Conservation (phyloP, 495 filamentous ascomycete genomes). For the Xeromyces bisporus region DNA sequence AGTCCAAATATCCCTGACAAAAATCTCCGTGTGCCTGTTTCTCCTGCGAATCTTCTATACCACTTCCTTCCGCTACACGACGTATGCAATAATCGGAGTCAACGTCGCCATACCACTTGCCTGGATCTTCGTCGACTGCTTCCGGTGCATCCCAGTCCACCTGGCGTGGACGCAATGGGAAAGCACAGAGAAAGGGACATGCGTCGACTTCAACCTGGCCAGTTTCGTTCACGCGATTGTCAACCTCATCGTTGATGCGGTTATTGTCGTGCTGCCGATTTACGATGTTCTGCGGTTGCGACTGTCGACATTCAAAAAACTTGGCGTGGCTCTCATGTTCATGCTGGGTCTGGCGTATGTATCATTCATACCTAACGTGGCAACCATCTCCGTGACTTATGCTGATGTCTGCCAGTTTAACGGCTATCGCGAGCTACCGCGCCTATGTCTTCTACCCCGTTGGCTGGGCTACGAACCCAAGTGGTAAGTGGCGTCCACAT, state of each 20-base stretch:
- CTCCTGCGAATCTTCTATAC: constrained; percentile 24
- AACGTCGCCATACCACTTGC: constrained; percentile 17
- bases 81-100: constrained; percentile 16
- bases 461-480: too few species aligned
- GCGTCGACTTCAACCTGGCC: constrained; percentile 13
- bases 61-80: constrained; percentile 13
- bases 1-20: constrained; percentile 24
- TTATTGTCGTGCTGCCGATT: constrained; percentile 15
- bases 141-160: constrained; percentile 18
- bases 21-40: constrained; percentile 35
- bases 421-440: too few species aligned
- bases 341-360: too few species aligned
- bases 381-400: too few species aligned
- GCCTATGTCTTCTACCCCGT: too few species aligned
- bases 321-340: too few species aligned
- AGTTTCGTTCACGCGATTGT: constrained; percentile 14
- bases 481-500: too few species aligned
- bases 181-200: constrained; percentile 9
- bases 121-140: constrained; percentile 14
- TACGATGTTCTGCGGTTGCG: constrained; percentile 17
- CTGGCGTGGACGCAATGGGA: constrained; percentile 18
- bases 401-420: too few species aligned
- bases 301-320: constrained; percentile 14
- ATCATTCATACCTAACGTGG: too few species aligned
- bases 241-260: constrained; percentile 15